phyloP scores from a whole-genome alignment of 140 eudicot species.

The Oenanthe javanica region DNA sequence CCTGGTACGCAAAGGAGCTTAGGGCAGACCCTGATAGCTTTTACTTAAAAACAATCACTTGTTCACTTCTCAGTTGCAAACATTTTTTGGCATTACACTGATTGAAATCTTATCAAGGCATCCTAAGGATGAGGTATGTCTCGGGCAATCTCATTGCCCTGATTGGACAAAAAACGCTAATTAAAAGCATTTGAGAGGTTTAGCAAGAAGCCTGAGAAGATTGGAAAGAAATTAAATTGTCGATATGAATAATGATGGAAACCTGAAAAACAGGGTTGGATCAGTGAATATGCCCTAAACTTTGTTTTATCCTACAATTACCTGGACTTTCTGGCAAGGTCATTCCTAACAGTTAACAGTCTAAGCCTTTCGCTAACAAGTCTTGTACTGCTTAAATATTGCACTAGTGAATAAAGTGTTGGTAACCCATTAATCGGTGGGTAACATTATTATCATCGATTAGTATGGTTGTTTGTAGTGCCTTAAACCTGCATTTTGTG shows the following conservation, averaged over 20 bases:
- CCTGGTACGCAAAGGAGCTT: slow-evolving; percentile 39
- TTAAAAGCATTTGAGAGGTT: slow-evolving; percentile 43
- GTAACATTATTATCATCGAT: too few species aligned
- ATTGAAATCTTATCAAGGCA: slow-evolving; percentile 55
- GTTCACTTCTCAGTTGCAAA: slow-evolving; percentile 29
- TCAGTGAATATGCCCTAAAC: slow-evolving; percentile 60
- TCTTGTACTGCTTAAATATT: too few species aligned
- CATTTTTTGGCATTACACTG: slow-evolving; percentile 44
- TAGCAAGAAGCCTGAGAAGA: slow-evolving; percentile 26
- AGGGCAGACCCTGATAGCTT: slow-evolving; percentile 37
- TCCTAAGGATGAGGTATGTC: slow-evolving; percentile 43
- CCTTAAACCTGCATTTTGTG: too few species aligned
- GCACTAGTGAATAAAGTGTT: neutral
- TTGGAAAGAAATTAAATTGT: slow-evolving; percentile 23
- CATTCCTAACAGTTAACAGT: slow-evolving; percentile 63
- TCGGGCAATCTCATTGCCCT: slow-evolving; percentile 46
- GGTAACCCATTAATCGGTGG: neutral
- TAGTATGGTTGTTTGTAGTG: too few species aligned
- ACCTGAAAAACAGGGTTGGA: slow-evolving; percentile 49
- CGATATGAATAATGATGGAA: slow-evolving; percentile 31
- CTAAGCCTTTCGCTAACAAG: slow-evolving; percentile 12
- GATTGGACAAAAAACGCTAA: slow-evolving; percentile 52
- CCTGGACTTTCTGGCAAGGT: slow-evolving; percentile 61
- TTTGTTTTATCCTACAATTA: slow-evolving; percentile 48
- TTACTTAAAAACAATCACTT: slow-evolving; percentile 47